phyloP scores from a whole-genome alignment of 306 rosid genomes.

The Malus sylvestris region DNA sequence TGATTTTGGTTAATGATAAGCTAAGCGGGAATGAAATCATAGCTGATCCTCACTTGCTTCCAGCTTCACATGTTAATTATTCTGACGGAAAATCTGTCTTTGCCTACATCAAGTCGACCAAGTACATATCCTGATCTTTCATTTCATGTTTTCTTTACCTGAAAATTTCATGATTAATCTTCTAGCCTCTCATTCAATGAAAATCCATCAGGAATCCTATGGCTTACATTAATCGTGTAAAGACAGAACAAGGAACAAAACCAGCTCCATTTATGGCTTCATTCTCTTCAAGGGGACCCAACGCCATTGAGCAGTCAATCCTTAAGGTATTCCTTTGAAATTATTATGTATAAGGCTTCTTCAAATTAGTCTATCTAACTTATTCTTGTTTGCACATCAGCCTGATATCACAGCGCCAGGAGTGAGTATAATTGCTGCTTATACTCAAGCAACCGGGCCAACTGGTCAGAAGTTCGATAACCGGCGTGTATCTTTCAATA shows the following conservation, averaged over 20 bases:
- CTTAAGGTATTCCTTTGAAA: conserved; percentile 31
- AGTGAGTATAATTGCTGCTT: conserved; percentile 31
- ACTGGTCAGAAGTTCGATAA: conserved; percentile 11
- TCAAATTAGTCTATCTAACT: background rate
- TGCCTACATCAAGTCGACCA: conserved; percentile 9
- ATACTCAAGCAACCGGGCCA: background rate
- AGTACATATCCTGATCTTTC: conserved; percentile 17
- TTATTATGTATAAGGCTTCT: background rate
- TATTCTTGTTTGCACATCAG: background rate
- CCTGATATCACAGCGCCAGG: conserved; percentile 50
- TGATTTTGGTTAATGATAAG: conserved; percentile 44
- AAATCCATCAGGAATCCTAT: background rate
- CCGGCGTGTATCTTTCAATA: conserved; percentile 9
- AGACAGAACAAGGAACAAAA: conserved; percentile 16
- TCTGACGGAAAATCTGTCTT: conserved; percentile 28
- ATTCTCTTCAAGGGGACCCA: conserved; percentile 59
- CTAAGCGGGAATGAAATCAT: background rate
- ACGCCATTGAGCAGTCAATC: conserved; percentile 16
- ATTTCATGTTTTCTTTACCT: background rate
- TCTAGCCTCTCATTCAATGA: background rate
- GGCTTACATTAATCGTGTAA: background rate
- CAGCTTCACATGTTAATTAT: conserved; percentile 37
- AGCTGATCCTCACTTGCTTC: conserved; percentile 45
- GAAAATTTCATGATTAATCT: background rate
- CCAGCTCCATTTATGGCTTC: conserved; percentile 44